These are phyloP conservation scores for Scedosporium aurantiacum DNA, from an alignment of 2,329 filamentous ascomycete genomes.

Conservation along the genomic window DNA sequence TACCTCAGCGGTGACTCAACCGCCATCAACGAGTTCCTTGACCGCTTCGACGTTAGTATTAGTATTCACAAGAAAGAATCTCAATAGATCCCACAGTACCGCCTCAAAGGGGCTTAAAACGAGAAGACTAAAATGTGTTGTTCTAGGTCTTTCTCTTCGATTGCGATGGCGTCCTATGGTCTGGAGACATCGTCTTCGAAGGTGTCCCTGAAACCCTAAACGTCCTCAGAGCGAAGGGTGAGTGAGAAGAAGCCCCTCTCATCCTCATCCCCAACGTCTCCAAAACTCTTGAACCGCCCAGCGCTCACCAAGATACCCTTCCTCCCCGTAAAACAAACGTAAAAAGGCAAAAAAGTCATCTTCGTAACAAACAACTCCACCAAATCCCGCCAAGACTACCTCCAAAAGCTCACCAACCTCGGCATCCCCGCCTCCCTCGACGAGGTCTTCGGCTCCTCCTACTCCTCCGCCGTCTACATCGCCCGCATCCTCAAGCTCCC, in stretches of 20 bases:
- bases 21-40: slow-evolving; percentile 72
- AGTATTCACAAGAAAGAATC: neutral
- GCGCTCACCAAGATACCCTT: neutral
- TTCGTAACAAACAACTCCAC: slow-evolving; percentile 99
- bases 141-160: slow-evolving; percentile 74
- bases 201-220: slow-evolving; percentile 77
- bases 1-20: slow-evolving; percentile 70
- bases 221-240: slow-evolving; percentile 71
- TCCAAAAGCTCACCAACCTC: slow-evolving; percentile 74
- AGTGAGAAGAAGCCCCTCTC: neutral
- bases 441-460: slow-evolving; percentile 92
- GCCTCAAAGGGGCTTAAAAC: too few species aligned
- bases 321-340: too few species aligned
- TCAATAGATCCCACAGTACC: neutral
- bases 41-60: slow-evolving; percentile 75
- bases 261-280: slow-evolving; percentile 6
- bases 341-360: slow-evolving; percentile 72
- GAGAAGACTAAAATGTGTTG: neutral
- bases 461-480: slow-evolving; percentile 93
- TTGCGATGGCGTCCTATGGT: slow-evolving; percentile 97
- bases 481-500: slow-evolving; percentile 77
- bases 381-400: slow-evolving; percentile 86
- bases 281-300: neutral
- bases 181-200: slow-evolving; percentile 80
- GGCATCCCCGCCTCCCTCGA: slow-evolving; percentile 72